Evolutionary conservation across 306 rosid genomes (phyloP).

Genomic region (Dalbergia oliveri): DNA sequence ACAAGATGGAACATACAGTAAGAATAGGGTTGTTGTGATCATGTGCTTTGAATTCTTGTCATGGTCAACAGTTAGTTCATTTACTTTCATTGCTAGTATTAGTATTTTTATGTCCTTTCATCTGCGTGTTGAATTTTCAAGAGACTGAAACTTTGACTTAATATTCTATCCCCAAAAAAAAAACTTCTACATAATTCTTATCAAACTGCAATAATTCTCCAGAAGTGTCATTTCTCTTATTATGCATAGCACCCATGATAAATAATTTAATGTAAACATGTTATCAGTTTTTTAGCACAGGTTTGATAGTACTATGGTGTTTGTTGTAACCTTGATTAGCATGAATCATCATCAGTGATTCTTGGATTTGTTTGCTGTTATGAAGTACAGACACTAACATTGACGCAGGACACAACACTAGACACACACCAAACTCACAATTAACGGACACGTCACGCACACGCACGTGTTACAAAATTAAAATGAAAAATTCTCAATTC

Average conservation of each 20-base stretch:
- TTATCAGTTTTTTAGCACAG: not conserved
- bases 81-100: constrained; percentile 33
- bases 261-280: constrained; percentile 3
- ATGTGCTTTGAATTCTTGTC: constrained; percentile 24
- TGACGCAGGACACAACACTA: no score
- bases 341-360: constrained; percentile 16
- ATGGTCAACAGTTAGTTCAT: constrained; percentile 22
- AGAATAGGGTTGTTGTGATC: constrained; percentile 50
- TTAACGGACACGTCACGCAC: no score
- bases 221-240: constrained; percentile 32
- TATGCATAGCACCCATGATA: constrained; percentile 13
- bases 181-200: constrained; percentile 19
- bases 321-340: constrained; percentile 30
- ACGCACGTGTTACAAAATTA: no score
- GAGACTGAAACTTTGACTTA: not conserved
- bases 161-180: no score
- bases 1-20: constrained; percentile 98
- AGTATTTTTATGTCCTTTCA: constrained; percentile 27
- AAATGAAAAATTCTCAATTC: no score
- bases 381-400: no score
- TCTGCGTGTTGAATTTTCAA: constrained; percentile 17
- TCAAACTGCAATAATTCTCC: constrained; percentile 8
- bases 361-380: not conserved
- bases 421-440: no score
- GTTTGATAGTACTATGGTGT: constrained; percentile 23